Percentiles rank a stretch among this genome's conserved stretches.
phyloP scores from a whole-genome alignment of 129 eudicot species.

The Chrysanthemum lavandulifolium region DNA sequence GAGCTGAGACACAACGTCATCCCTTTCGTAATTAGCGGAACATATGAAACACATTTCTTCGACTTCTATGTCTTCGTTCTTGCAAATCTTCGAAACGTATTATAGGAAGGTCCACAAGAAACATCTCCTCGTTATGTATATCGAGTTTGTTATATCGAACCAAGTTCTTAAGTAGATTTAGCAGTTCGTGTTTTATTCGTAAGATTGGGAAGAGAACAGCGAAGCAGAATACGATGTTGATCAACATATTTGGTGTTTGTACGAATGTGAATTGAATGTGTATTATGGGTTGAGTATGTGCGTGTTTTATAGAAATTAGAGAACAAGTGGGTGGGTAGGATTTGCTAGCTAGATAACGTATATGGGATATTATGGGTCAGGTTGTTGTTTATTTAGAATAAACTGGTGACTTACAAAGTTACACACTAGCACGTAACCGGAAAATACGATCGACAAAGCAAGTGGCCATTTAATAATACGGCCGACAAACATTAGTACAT shows the following conservation, averaged over 20 bases:
- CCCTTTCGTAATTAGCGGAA: constrained; percentile 15
- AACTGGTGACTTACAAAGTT: too few relatives aligned
- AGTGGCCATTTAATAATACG: too few relatives aligned
- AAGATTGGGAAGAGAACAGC: constrained; percentile 18
- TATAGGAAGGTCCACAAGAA: constrained; percentile 23
- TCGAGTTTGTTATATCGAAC: background rate
- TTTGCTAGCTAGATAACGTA: too few relatives aligned
- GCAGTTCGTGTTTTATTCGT: constrained; percentile 13
- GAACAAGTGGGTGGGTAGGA: too few relatives aligned
- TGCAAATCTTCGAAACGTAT: constrained; percentile 13
- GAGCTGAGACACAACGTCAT: constrained; percentile 28
- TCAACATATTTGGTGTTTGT: constrained; percentile 15
- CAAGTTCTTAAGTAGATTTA: constrained; percentile 5
- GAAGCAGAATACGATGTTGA: constrained; percentile 22
- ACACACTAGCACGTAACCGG: too few relatives aligned
- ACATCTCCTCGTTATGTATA: background rate
- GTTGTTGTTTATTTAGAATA: too few relatives aligned
- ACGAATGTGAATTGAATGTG: background rate
- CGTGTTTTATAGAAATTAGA: background rate
- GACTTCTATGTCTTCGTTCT: constrained; percentile 10
- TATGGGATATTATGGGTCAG: too few relatives aligned
- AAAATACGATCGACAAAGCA: too few relatives aligned
- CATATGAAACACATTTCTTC: constrained; percentile 31
- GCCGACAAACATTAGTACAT: too few relatives aligned
- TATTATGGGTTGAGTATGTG: background rate